Evolutionary conservation across 305 asterid species (phyloP).

Genomic region (Stenogyne calaminthoides): DNA sequence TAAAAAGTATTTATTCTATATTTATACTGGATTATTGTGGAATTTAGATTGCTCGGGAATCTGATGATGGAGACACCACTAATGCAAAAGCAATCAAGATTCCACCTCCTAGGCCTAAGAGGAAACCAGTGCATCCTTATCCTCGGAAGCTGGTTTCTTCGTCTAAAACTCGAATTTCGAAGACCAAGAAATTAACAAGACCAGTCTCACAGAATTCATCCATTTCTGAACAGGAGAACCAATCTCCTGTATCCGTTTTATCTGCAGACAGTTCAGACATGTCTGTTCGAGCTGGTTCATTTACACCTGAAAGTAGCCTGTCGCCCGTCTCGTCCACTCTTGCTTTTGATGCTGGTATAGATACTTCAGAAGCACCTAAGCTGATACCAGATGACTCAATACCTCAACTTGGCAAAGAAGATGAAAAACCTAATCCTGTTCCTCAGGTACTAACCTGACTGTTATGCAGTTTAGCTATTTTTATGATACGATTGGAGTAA

Average conservation of each 20-base stretch:
- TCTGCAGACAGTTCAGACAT: conserved; percentile 63
- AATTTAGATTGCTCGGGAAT: conserved; percentile 69
- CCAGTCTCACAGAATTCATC: conserved; percentile 37
- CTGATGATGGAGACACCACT: conserved; percentile 45
- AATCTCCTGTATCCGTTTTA: conserved; percentile 80
- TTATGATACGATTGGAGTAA: background rate
- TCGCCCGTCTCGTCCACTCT: conserved; percentile 54
- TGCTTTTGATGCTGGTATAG: conserved; percentile 30
- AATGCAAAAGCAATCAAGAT: conserved; percentile 61
- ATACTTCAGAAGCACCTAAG: conserved; percentile 35
- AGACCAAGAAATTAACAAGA: conserved; percentile 36
- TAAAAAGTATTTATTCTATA: background rate
- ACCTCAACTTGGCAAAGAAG: conserved; percentile 32
- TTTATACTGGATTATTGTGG: conserved; percentile 19
- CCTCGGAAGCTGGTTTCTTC: conserved; percentile 71
- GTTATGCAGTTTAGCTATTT: background rate
- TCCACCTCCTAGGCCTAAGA: conserved; percentile 97
- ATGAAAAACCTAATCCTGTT: conserved; percentile 37
- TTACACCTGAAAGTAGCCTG: conserved; percentile 39
- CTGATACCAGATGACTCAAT: conserved; percentile 35
- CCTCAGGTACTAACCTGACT: conserved; percentile 42
- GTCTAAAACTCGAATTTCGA: conserved; percentile 30
- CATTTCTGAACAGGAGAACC: conserved; percentile 44
- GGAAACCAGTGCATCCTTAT: conserved; percentile 88
- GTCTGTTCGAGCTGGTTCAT: conserved; percentile 37